Percentiles rank a stretch among this genome's conserved stretches.
phyloP scores from a whole-genome alignment of 2,329 filamentous ascomycete genomes.

The Triangularia setosa region DNA sequence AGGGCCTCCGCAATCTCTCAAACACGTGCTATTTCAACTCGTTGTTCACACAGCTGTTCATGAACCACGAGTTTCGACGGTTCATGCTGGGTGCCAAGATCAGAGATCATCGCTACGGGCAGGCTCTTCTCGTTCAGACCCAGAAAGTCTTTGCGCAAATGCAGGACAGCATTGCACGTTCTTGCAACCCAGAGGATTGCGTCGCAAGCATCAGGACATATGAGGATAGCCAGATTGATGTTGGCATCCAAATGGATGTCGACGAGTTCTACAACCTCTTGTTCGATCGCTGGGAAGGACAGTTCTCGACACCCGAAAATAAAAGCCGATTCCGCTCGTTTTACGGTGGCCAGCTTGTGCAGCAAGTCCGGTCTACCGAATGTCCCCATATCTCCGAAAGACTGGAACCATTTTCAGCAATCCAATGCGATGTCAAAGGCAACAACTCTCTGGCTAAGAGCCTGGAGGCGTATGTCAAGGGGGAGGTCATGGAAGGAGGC shows the following conservation, averaged over 20 bases:
- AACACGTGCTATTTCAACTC: constrained; percentile 99
- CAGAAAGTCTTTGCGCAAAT: constrained; percentile 79
- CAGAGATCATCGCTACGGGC: constrained; percentile 50
- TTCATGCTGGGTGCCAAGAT: constrained; percentile 72
- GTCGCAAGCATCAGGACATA: constrained; percentile 77
- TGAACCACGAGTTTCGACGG: constrained; percentile 82
- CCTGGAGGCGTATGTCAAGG: constrained; percentile 89
- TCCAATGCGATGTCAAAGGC: constrained; percentile 94
- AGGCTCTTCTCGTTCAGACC: constrained; percentile 70
- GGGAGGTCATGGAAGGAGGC: constrained; percentile 86
- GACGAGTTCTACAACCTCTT: constrained; percentile 96
- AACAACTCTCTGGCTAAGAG: constrained; percentile 82
- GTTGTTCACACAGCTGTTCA: constrained; percentile 88
- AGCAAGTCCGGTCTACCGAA: constrained; percentile 93
- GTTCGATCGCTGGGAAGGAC: constrained; percentile 85
- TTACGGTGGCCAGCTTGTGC: constrained; percentile 86
- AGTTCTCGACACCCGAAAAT: constrained; percentile 63
- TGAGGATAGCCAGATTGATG: constrained; percentile 77
- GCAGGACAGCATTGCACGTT: constrained; percentile 75
- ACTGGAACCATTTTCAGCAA: constrained; percentile 85
- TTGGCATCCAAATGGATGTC: constrained; percentile 92
- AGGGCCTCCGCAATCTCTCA: constrained; percentile 86
- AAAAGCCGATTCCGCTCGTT: constrained; percentile 75
- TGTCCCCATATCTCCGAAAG: constrained; percentile 91
- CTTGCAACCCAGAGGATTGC: constrained; percentile 67